These are phyloP conservation scores for Mimosa pudica DNA, from an alignment of 306 rosid species.

Conservation along the genomic window DNA sequence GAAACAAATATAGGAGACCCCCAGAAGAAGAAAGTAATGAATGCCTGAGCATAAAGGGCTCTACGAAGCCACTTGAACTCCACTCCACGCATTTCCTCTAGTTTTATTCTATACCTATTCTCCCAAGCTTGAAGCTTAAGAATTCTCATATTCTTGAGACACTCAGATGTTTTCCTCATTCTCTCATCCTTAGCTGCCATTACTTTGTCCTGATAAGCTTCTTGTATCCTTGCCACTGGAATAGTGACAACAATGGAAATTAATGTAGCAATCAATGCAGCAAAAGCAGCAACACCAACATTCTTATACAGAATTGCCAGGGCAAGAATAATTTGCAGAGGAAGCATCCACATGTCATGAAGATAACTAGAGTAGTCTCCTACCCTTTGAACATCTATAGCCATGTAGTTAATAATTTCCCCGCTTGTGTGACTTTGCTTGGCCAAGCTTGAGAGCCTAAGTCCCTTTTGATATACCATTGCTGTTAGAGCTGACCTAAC, in stretches of 20 bases:
- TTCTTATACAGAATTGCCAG: conserved; percentile 95
- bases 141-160: conserved; percentile 92
- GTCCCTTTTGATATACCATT: conserved; percentile 91
- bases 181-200: conserved; percentile 99
- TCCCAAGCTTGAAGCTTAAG: conserved; percentile 99
- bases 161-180: conserved; percentile 97
- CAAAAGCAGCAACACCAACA: conserved; percentile 91
- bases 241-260: conserved; percentile 82
- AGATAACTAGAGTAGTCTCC: conserved; percentile 98
- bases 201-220: conserved; percentile 88
- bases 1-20: conserved; percentile 99
- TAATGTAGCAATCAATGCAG: conserved; percentile 87
- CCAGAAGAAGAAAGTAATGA: conserved; percentile 97
- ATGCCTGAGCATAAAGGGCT: conserved; percentile 98
- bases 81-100: conserved; percentile 95
- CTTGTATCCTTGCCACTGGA: conserved; percentile 87
- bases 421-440: conserved; percentile 98
- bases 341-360: conserved; percentile 99
- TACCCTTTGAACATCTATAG: conserved; percentile 94
- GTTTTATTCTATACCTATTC: conserved; percentile 65
- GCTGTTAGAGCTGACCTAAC: conserved; percentile 94
- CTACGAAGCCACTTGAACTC: conserved; percentile 93
- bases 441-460: conserved; percentile 85
- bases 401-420: conserved; percentile 96
- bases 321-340: conserved; percentile 90